Conservation (phyloP, 148 eudicot genomes). For the Chenopodium formosanum region DNA sequence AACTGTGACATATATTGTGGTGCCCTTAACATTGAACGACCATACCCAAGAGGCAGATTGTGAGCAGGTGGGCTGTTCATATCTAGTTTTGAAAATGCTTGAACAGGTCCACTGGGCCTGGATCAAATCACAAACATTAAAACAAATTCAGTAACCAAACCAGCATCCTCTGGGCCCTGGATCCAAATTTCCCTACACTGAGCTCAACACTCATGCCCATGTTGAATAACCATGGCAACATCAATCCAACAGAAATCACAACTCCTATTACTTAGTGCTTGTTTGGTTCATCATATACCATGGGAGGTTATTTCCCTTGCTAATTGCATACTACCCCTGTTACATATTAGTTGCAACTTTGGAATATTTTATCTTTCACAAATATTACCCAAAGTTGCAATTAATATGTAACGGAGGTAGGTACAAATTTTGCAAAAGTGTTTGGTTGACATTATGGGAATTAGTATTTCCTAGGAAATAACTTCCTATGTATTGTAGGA, state of each 20-base stretch:
- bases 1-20: constrained; percentile 49
- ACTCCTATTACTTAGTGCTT: background rate
- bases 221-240: background rate
- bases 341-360: too few species aligned
- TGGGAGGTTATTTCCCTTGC: too few species aligned
- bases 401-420: too few species aligned
- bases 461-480: too few species aligned
- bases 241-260: background rate
- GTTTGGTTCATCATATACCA: too few species aligned
- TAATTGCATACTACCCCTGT: too few species aligned
- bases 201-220: background rate
- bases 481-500: too few species aligned
- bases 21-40: constrained; percentile 48
- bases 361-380: too few species aligned
- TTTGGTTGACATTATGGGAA: too few species aligned
- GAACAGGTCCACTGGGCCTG: constrained; percentile 67
- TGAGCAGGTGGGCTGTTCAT: constrained; percentile 48
- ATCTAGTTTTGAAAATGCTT: constrained; percentile 50
- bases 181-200: background rate
- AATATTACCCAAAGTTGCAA: too few species aligned
- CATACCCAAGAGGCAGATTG: constrained; percentile 47
- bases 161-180: background rate
- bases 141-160: background rate
- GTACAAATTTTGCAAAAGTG: too few species aligned
- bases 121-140: constrained; percentile 24